These are phyloP conservation scores for Tremellales sp. DNA, from an alignment of 1,284 basidiomycete species.

Conservation along the genomic window DNA sequence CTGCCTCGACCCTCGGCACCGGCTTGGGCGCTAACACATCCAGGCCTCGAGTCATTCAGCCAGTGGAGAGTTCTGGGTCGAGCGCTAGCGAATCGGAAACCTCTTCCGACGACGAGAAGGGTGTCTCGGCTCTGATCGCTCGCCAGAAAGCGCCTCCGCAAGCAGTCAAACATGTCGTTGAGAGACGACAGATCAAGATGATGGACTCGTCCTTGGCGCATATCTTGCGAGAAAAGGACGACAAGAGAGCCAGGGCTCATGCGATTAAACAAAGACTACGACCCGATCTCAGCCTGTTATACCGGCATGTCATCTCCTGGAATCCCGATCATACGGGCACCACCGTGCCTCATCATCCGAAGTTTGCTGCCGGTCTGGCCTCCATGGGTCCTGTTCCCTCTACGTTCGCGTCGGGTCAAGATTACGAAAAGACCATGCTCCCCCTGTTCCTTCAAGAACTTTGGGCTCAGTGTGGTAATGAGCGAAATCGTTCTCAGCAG, in stretches of 20 bases:
- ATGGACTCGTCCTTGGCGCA: constrained; percentile 48
- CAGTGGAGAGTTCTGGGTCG: constrained; percentile 34
- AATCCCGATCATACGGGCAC: constrained; percentile 67
- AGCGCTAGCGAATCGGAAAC: constrained; percentile 40
- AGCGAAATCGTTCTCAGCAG: constrained; percentile 58
- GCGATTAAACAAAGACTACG: constrained; percentile 67
- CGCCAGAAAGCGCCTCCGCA: constrained; percentile 58
- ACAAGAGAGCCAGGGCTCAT: constrained; percentile 61
- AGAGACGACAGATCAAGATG: constrained; percentile 67
- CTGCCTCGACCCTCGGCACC: constrained; percentile 31
- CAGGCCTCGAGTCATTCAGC: constrained; percentile 11
- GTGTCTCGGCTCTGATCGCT: constrained; percentile 61
- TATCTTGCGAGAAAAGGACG: constrained; percentile 46
- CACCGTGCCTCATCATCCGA: constrained; percentile 55
- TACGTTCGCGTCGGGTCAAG: constrained; percentile 60
- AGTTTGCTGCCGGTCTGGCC: constrained; percentile 43
- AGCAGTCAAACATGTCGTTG: constrained; percentile 51
- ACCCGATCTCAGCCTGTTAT: constrained; percentile 76
- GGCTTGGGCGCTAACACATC: constrained; percentile 42
- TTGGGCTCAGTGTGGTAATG: constrained; percentile 84
- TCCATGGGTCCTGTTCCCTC: constrained; percentile 57
- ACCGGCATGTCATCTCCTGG: constrained; percentile 82
- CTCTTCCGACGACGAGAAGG: constrained; percentile 53
- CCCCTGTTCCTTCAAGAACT: constrained; percentile 87
- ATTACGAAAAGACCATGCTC: constrained; percentile 75